Evolutionary conservation across 1,139 yeast genomes (phyloP).

Genomic region (Zhuliangozyma parablackwelliae): DNA sequence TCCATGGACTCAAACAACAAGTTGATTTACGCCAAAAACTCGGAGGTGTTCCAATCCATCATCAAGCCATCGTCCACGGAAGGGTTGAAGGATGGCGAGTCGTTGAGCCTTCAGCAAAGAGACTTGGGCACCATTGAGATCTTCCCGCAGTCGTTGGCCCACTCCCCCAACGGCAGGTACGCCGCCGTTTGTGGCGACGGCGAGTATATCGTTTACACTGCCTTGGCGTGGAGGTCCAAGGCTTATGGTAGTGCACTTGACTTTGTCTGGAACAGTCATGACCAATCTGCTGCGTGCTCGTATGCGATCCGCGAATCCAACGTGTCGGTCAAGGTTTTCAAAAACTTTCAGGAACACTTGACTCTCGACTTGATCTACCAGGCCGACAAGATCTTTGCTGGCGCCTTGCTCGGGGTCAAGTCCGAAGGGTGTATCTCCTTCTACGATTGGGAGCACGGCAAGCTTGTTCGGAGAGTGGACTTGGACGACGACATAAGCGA

Average conservation of each 20-base stretch:
- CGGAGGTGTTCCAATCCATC: conserved; percentile 82
- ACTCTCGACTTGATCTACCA: conserved; percentile 64
- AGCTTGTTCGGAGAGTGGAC: conserved; percentile 76
- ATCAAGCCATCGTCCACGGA: conserved; percentile 65
- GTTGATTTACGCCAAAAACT: conserved; percentile 84
- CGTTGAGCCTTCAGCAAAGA: conserved; percentile 69
- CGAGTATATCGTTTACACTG: conserved; percentile 92
- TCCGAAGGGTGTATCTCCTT: conserved; percentile 79
- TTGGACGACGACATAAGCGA: conserved; percentile 70
- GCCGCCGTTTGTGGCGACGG: conserved; percentile 98
- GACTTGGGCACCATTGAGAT: conserved; percentile 91
- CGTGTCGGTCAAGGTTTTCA: conserved; percentile 64
- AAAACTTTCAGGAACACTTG: conserved; percentile 78
- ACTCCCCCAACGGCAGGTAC: conserved; percentile 96
- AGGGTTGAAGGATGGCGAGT: conserved; percentile 76
- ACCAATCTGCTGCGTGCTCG: conserved; percentile 59
- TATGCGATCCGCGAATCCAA: conserved; percentile 78
- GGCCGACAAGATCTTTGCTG: conserved; percentile 81
- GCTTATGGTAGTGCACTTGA: conserved; percentile 87
- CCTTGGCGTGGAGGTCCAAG: conserved; percentile 97
- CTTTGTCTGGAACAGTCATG: conserved; percentile 89
- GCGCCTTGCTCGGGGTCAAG: conserved; percentile 79
- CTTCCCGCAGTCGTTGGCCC: conserved; percentile 80
- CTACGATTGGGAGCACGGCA: conserved; percentile 91
- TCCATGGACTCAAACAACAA: conserved; percentile 94